A percentile compares a stretch with the other conserved stretches of the same genome.
Conservation (phyloP, 352 stramenopile species). For the Phytophthora ohioensis region DNA sequence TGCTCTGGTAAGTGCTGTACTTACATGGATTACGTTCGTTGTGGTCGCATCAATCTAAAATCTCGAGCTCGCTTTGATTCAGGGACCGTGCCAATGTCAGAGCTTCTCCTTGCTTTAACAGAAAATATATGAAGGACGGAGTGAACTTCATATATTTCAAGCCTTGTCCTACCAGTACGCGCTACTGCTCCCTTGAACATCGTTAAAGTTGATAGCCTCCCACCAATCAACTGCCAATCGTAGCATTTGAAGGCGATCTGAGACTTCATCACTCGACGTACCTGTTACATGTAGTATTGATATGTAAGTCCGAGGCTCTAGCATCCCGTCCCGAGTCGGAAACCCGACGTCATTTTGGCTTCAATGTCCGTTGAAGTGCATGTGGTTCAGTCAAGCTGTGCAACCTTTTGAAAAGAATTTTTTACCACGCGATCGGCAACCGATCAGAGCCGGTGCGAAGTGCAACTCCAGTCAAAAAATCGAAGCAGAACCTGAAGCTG, state of each 20-base stretch:
- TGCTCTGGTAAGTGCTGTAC: conserved; percentile 42
- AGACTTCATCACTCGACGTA: too few relatives aligned
- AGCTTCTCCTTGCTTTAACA: conserved; percentile 38
- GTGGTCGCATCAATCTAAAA: background rate
- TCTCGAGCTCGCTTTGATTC: background rate
- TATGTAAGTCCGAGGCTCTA: too few relatives aligned
- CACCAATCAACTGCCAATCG: too few relatives aligned
- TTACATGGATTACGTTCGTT: background rate
- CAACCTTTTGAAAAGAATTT: too few relatives aligned
- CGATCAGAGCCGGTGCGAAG: background rate
- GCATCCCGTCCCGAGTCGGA: too few relatives aligned
- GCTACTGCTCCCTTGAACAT: background rate
- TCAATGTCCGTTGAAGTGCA: background rate
- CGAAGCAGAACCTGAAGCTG: conserved; percentile 1
- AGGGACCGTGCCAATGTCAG: conserved; percentile 53
- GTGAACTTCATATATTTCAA: background rate
- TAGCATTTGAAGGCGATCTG: too few relatives aligned
- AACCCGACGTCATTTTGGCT: too few relatives aligned
- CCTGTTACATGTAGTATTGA: too few relatives aligned
- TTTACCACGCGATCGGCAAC: background rate
- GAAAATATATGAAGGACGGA: conserved; percentile 11
- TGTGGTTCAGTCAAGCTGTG: background rate
- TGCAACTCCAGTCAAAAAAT: conserved; percentile 16
- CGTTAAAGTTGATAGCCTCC: background rate
- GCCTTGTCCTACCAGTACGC: background rate